Base-by-base conservation (phyloP, 345 rosid genomes). In the Lenwebbia sp. region DNA sequence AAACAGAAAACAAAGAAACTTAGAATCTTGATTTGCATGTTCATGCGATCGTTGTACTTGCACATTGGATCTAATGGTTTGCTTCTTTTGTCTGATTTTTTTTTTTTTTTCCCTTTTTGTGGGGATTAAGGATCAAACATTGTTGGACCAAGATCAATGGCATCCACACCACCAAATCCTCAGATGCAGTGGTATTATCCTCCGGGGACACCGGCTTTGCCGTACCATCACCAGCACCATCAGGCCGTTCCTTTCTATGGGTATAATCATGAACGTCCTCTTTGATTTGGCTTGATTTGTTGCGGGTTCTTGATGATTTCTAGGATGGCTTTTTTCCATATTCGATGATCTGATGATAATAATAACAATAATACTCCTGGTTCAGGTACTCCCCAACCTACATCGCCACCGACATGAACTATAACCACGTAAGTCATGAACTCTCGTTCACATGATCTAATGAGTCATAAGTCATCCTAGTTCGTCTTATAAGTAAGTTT, bases 121-220 rank as follows among this genome's bases (percentile, higher is more conserved):
- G 33, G 44, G 85, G 40, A 44, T 88, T 92, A 91, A 96, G 96
- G 94, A 89, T 88, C 92, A 5, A 93, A 90, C 76, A 88, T 74
- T 81, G 90, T 82, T 83, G 95, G 91, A 84, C 93, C 91, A 55
- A 93, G 95, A 88, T 84, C 92, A 86, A 83, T 93, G 52, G 86
- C 94, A 86, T 78, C 93, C 75, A 90, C 94, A 55, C 92, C 93
- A 9, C 90, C 94, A 22, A 93, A 92, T 90, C 98, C 92, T 88
- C 99, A 92, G 47, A 90, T 93, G 87, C 99, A 93, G 85, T 95
- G 98, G 98, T 95, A 94, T 82, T 97, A 95, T 83, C 98, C 96
- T 5, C 88, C 92, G 5, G 93, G 94, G 53, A 86, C 91, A 37
- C 89, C 92, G 14, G 89, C 92, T 22, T 23, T 91, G 54, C 89